Percentiles rank a stretch among this genome's conserved stretches.
Conservation (phyloP, 164 flowering plant genomes). For the Sedum album region DNA sequence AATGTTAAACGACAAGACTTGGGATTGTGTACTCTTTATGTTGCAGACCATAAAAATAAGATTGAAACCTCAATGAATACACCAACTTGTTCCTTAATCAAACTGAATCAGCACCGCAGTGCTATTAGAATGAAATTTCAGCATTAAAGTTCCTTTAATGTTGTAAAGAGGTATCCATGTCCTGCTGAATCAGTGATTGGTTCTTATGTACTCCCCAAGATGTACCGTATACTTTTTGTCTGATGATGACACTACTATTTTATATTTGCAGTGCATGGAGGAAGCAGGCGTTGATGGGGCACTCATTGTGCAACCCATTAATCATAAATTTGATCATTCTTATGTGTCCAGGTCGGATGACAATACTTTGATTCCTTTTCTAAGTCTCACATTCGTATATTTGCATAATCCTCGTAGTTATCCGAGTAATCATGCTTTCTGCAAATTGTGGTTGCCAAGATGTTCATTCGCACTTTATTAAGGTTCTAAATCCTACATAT, state of each 20-base stretch:
- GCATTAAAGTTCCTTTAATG: no score
- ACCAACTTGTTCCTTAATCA: no score
- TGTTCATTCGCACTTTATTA: not conserved
- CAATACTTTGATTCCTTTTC: not conserved
- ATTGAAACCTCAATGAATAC: no score
- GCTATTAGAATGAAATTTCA: no score
- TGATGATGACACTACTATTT: not conserved
- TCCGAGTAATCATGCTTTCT: not conserved
- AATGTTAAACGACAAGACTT: no score
- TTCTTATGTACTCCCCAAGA: no score
- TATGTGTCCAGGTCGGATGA: conserved; percentile 58
- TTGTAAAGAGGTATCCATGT: no score
- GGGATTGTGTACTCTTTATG: no score
- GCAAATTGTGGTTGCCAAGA: not conserved
- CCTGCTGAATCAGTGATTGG: no score
- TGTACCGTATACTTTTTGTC: no score
- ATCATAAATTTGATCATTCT: conserved; percentile 92
- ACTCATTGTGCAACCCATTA: conserved; percentile 89
- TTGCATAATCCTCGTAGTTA: not conserved
- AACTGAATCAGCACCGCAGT: no score
- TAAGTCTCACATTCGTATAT: not conserved
- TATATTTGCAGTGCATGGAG: conserved; percentile 56
- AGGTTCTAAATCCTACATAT: not conserved
- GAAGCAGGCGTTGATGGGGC: conserved; percentile 93
- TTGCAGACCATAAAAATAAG: no score